Base-by-base conservation (phyloP, 169 alveolate species). In the Plasmodium chabaudi region DNA sequence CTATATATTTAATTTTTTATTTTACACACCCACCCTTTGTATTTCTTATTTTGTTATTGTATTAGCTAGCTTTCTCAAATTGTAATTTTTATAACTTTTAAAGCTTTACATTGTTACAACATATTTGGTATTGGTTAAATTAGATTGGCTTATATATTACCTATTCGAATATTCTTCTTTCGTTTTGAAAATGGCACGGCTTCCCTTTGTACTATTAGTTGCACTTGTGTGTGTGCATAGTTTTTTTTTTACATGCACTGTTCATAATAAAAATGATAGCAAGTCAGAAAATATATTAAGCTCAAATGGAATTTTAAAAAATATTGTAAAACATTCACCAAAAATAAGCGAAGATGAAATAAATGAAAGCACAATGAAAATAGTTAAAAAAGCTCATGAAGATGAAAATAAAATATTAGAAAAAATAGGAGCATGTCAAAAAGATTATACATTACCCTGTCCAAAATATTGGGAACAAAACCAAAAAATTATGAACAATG, bases 391-490 rank as follows among this genome's bases (percentile, higher is more conserved):
- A 13, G 84, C 91, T 42, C 91, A 84, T 71, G 86, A 84, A 46
- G 86, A 84, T 15, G 91, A 84, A 84, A 68, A 69, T 60, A 69
- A 46, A 59, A 84, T n/a, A 12, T 15, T 69, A 6, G 72, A 84
- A 56, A 56, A 67, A 57, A 42, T 68, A 15, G 74, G 39, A 7
- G 60, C 60, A 51, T 87, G 92, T 71, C 42, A 53, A 87, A 73
- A 73, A 47, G 88, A 87, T 87, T 87, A 87, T 72, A 56, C 92
- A 65, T 72, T 71, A 55, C 75, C 87, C 17, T 87, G 92, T 42
- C 92, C 92, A 60, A 72, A 87, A 70, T 64, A 71, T 67, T 87
- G 91, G 91, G 7, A 34, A 34, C 15, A 84, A 67, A 79, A 67
- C 17, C 34, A 55, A 64, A 65, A 19, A 15, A 19, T 51, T 34